phyloP scores from a whole-genome alignment of 352 stramenopile species.

The Globisporangium spinosum region DNA sequence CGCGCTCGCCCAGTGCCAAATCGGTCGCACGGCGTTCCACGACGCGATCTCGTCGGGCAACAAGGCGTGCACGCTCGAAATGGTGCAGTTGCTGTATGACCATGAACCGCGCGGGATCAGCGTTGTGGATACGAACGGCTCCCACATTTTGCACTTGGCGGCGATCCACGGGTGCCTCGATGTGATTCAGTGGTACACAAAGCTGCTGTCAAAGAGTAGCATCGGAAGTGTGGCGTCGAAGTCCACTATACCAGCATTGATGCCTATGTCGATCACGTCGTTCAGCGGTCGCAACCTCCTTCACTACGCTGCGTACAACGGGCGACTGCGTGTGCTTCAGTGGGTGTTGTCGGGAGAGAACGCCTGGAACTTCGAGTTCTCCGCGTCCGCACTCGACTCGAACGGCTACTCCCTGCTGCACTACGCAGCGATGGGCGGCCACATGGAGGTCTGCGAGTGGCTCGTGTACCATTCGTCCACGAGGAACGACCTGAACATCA shows the following conservation, averaged over 20 bases:
- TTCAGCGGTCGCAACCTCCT: conserved; percentile 62
- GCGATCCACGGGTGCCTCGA: conserved; percentile 63
- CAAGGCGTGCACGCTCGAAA: conserved; percentile 24
- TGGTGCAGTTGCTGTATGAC: conserved; percentile 51
- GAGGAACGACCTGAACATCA: conserved; percentile 38
- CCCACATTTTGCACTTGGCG: conserved; percentile 58
- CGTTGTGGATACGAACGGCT: conserved; percentile 55
- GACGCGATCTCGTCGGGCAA: conserved; percentile 38
- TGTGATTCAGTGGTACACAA: conserved; percentile 51
- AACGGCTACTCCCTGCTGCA: conserved; percentile 65
- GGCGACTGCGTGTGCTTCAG: conserved; percentile 38
- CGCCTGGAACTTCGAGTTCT: conserved; percentile 23
- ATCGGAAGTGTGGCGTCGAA: background rate
- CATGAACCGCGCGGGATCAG: conserved; percentile 42
- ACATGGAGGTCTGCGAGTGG: conserved; percentile 57
- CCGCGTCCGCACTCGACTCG: conserved; percentile 35
- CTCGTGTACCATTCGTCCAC: conserved; percentile 44
- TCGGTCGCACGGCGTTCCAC: conserved; percentile 57
- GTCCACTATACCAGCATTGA: background rate
- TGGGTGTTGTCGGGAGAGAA: conserved; percentile 42
- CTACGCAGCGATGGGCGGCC: conserved; percentile 58
- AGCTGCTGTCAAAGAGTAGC: conserved; percentile 12
- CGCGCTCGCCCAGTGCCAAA: conserved; percentile 34
- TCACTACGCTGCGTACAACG: conserved; percentile 71
- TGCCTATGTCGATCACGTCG: conserved; percentile 44